Base-by-base conservation (phyloP, 352 stramenopile species). In the Pythium sukuiense region DNA sequence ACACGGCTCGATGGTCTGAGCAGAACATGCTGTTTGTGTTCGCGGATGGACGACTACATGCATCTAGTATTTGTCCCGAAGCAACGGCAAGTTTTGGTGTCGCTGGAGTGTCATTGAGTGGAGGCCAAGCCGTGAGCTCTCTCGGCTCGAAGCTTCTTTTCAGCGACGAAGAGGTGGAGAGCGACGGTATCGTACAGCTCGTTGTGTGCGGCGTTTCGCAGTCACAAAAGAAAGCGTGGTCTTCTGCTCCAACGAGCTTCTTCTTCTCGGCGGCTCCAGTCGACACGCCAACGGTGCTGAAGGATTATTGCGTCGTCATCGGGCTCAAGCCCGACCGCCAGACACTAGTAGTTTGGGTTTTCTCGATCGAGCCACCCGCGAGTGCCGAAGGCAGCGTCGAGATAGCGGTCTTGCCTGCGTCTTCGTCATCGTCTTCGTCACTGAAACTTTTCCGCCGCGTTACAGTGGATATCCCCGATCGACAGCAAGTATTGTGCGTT, bases 221-320 rank as follows among this genome's bases (percentile, higher is more conserved):
- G 3, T 69, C 60, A 3, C 69, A 81, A 27, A 89, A 88, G 53
- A 72, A 77, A 6, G 60, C 82, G 11, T 92, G 84, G 84, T 81
- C 73, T 1, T 72, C 74, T 13, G 75, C 68, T 54, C 48, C 45
- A 50, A 33, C 32, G 20, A 73, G 53, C 66, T 24, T 75, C 60
- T 55, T 68, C 65, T 55, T 67, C 35, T n/a, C 67, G 0, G 43
- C 46, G 20, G 6, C 67, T 55, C 13, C 60, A 4, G 24, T 20
- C 1, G 56, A 60, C 7, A 30, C 8, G 2, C 49, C 61, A n/a
- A 45, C 48, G 2, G 27, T 64, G 2, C 18, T 54, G 6, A 90
- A 86, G 35, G 84, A 92, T 67, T 92, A 77, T 39, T 89, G 68
- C 32, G 79, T 88, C 52, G 64, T 87, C 32, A 20, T 89, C 71